Conservation (phyloP, 192 early-diverging fungal species). For the Backusella sp. region DNA sequence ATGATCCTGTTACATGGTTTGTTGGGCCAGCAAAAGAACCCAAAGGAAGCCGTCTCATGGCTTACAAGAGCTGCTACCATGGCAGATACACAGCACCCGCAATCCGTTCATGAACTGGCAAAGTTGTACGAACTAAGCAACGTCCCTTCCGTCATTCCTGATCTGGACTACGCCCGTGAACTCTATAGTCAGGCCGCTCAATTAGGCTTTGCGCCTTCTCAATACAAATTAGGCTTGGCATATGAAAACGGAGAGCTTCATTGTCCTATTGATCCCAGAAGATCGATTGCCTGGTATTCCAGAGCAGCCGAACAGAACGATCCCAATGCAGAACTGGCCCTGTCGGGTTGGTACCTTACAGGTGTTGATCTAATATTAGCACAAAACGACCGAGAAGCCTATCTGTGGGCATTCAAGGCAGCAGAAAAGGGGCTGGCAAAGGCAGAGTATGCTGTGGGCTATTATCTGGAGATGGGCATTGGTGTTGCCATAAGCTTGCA, state of each 20-base stretch:
- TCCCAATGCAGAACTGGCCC: slow-evolving; percentile 85
- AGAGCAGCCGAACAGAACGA: slow-evolving; percentile 89
- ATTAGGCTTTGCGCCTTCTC: slow-evolving; percentile 90
- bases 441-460: slow-evolving; percentile 95
- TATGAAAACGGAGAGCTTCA: slow-evolving; percentile 94
- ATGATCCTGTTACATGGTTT: slow-evolving; percentile 87
- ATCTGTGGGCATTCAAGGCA: slow-evolving; percentile 93
- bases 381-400: slow-evolving; percentile 93
- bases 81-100: slow-evolving; percentile 89
- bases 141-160: slow-evolving; percentile 69
- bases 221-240: slow-evolving; percentile 87
- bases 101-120: slow-evolving; percentile 92
- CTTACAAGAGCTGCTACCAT: slow-evolving; percentile 89
- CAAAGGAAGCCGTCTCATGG: slow-evolving; percentile 92
- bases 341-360: slow-evolving; percentile 98
- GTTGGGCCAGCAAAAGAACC: slow-evolving; percentile 71
- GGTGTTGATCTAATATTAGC: slow-evolving; percentile 76
- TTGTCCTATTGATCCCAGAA: slow-evolving; percentile 81
- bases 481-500: slow-evolving; percentile 67
- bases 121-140: slow-evolving; percentile 74
- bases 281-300: slow-evolving; percentile 97
- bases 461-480: slow-evolving; percentile 90
- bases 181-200: slow-evolving; percentile 91
- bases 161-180: slow-evolving; percentile 87
- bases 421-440: slow-evolving; percentile 93